Percentiles rank a stretch among this genome's conserved stretches.
phyloP scores from a whole-genome alignment of 2,329 filamentous ascomycete species.

The Cercospora sojina region DNA sequence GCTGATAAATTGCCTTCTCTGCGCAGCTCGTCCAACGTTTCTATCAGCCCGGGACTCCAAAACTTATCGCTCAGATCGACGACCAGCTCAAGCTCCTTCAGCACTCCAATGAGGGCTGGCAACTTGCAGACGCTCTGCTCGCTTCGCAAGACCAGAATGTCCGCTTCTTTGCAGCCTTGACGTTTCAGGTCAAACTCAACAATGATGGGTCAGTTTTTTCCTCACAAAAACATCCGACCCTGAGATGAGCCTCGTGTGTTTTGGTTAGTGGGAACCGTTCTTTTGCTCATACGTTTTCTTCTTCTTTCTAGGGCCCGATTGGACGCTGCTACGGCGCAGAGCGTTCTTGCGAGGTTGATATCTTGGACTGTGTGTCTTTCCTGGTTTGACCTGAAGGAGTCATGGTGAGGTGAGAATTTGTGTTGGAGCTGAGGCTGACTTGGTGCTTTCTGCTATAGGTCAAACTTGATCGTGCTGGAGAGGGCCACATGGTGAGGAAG shows the following conservation, averaged over 20 bases:
- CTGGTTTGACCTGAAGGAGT: neutral
- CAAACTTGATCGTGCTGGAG: constrained; percentile 51
- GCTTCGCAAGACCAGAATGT: constrained; percentile 68
- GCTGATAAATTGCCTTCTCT: neutral
- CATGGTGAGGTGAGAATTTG: neutral
- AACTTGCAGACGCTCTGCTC: constrained; percentile 75
- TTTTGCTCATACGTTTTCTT: constrained; percentile 22
- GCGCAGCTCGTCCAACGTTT: constrained; percentile 50
- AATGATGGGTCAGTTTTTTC: constrained; percentile 38
- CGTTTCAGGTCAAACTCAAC: constrained; percentile 91
- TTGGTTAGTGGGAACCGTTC: constrained; percentile 24
- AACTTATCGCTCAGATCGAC: constrained; percentile 59
- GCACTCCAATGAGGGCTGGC: constrained; percentile 78
- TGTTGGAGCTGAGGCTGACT: neutral
- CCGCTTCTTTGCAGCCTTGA: constrained; percentile 89
- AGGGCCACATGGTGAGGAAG: constrained; percentile 62
- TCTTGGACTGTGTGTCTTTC: constrained; percentile 56
- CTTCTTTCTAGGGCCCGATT: constrained; percentile 44
- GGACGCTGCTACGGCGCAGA: constrained; percentile 57
- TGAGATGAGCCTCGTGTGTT: constrained; percentile 31
- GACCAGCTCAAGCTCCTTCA: constrained; percentile 76
- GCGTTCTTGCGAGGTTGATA: constrained; percentile 61
- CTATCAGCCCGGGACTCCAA: constrained; percentile 48
- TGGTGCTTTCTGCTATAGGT: constrained; percentile 15
- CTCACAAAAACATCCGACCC: constrained; percentile 17